A percentile compares a stretch with the other conserved stretches of the same genome.
These are phyloP conservation scores for Symmetrospora coprosmae DNA, from an alignment of 768 basidiomycete species.

Conservation along the genomic window DNA sequence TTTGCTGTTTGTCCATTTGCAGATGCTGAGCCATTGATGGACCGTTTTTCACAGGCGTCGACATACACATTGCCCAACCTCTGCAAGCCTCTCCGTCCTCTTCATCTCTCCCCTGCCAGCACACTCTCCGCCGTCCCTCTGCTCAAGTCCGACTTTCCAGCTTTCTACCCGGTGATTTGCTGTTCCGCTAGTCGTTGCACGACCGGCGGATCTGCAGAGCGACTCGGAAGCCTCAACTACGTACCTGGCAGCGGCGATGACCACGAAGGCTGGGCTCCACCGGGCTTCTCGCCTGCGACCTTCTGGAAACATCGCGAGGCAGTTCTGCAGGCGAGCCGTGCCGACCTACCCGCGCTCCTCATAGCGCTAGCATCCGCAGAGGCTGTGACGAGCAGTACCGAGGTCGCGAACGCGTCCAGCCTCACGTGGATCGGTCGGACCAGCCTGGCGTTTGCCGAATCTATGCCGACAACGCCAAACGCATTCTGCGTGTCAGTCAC, in stretches of 20 bases:
- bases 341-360: too few species aligned
- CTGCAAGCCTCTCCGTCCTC: conserved; percentile 75
- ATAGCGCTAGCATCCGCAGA: too few species aligned
- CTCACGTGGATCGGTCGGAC: too few species aligned
- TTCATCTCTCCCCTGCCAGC: conserved; percentile 42
- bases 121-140: too few species aligned
- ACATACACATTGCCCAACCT: conserved; percentile 46
- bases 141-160: conserved; percentile 22
- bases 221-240: conserved; percentile 64
- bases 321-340: too few species aligned
- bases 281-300: not conserved
- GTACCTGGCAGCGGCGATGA: conserved; percentile 92
- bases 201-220: conserved; percentile 42
- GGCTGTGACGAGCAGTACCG: too few species aligned
- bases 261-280: conserved; percentile 26
- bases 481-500: too few species aligned
- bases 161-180: conserved; percentile 61
- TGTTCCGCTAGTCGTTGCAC: conserved; percentile 68
- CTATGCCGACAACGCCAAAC: too few species aligned
- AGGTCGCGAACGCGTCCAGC: too few species aligned
- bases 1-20: conserved; percentile 35
- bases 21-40: too few species aligned
- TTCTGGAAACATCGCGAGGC: conserved; percentile 47
- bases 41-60: conserved; percentile 56
- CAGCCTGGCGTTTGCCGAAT: too few species aligned